Base-by-base conservation (phyloP, 106 monocot genomes). In the Posidonia australis region DNA sequence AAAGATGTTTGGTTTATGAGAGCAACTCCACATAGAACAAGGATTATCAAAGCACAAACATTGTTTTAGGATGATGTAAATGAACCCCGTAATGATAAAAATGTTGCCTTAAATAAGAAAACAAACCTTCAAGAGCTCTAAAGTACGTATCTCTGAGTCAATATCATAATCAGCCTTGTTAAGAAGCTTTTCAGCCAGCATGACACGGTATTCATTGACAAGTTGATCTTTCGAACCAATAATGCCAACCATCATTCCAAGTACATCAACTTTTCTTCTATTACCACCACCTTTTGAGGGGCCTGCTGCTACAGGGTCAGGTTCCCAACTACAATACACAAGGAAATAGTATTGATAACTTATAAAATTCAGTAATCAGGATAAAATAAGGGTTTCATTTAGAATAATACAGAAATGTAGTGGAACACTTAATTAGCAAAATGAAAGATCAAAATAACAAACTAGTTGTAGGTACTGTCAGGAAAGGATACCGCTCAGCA, bases 221-320 rank as follows among this genome's bases (percentile, higher is more conserved):
- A 98, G 75, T 54, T 98, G 98, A 47, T 98, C 91, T 65, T 98
- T 98, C 16, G 98, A 98, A 58, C 98, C 98, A 81, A 98, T 87
- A 75, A 98, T 77, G 58, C 87, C 77, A 44, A 98, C 87, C 64
- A 98, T 83, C 84, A 91, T 83, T 69, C 78, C 98, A 70, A 98
- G 87, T 76, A 98, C 85, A 63, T 98, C 85, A 69, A 88, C 73
- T 79, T 85, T 98, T 55, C 91, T 80, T 74, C 85, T 80, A 51
- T 73, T 77, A 62, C 82, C 73, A 66, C 80, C 75, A 60, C 98
- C 79, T 70, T 81, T 87, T 19, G 72, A 70, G 16, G 98, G 82
- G 48, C 87, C 91, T 43, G 82, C 98, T 58, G 87, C 98, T 32
- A 87, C 73, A 64, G 84, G 98, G 75, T 98, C 91, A 71, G 98